Evolutionary conservation across 1,284 basidiomycete genomes (phyloP).

Genomic region (Moniliella sp.): DNA sequence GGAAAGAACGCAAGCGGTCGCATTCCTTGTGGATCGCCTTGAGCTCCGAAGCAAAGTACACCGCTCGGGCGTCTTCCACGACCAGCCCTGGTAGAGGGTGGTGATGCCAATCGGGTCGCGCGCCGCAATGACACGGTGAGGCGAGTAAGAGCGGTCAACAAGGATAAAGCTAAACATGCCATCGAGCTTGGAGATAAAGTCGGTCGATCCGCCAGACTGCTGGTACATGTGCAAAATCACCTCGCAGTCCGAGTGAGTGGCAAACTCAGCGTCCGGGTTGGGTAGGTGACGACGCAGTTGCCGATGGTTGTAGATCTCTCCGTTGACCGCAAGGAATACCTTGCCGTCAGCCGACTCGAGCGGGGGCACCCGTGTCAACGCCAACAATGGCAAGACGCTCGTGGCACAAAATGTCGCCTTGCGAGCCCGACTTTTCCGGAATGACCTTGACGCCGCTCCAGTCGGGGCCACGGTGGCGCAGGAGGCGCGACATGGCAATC

Average conservation of each 20-base stretch:
- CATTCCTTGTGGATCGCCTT: constrained; percentile 81
- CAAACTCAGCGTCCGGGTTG: constrained; percentile 52
- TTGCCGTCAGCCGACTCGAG: constrained; percentile 68
- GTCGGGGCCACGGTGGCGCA: constrained; percentile 33
- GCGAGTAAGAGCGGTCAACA: constrained; percentile 70
- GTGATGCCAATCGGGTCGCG: constrained; percentile 96
- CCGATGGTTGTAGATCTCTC: constrained; percentile 96
- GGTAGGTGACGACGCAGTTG: constrained; percentile 50
- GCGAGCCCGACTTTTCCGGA: constrained; percentile 8
- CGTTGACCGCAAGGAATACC: constrained; percentile 75
- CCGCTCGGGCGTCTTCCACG: constrained; percentile 58
- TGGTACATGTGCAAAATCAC: constrained; percentile 51
- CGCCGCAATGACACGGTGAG: constrained; percentile 74
- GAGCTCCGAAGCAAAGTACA: constrained; percentile 87
- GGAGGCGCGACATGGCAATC: constrained; percentile 29
- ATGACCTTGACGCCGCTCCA: constrained; percentile 32
- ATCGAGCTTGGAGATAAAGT: constrained; percentile 46
- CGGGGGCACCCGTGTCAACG: constrained; percentile 90
- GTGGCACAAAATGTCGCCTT: constrained; percentile 35
- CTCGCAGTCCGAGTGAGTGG: constrained; percentile 96
- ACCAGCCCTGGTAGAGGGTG: constrained; percentile 88
- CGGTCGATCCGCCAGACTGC: constrained; percentile 24
- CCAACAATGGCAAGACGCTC: constrained; percentile 73
- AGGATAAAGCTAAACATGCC: constrained; percentile 98
- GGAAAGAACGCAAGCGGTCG: constrained; percentile 82